phyloP scores from a whole-genome alignment of 306 rosid genomes.

The Cercis canadensis region DNA sequence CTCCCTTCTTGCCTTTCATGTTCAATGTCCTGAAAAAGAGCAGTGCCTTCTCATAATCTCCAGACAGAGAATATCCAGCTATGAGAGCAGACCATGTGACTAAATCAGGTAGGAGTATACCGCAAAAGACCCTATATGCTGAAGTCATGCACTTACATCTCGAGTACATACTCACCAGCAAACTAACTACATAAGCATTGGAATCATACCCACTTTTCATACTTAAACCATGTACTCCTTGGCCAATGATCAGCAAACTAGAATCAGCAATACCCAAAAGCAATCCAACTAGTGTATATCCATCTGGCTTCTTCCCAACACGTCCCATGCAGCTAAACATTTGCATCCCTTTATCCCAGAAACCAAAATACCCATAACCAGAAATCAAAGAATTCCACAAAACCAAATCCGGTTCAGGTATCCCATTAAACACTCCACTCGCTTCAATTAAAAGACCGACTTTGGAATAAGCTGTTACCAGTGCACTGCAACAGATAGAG shows the following conservation, averaged over 20 bases:
- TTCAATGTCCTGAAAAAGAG: slow-evolving; percentile 63
- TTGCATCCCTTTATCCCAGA: slow-evolving; percentile 63
- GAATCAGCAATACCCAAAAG: slow-evolving; percentile 61
- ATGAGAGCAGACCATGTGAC: slow-evolving; percentile 89
- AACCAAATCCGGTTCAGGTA: slow-evolving; percentile 69
- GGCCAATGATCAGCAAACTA: slow-evolving; percentile 58
- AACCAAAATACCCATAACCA: slow-evolving; percentile 63
- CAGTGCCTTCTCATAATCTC: slow-evolving; percentile 60
- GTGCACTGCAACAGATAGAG: slow-evolving; percentile 61
- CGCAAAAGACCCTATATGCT: slow-evolving; percentile 64
- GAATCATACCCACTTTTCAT: slow-evolving; percentile 61
- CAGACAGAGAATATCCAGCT: slow-evolving; percentile 71
- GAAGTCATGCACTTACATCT: slow-evolving; percentile 71
- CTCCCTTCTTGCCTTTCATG: slow-evolving; percentile 60
- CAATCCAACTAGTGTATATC: slow-evolving; percentile 75
- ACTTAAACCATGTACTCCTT: slow-evolving; percentile 71
- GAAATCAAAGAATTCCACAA: slow-evolving; percentile 85
- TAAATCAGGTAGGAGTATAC: slow-evolving; percentile 72
- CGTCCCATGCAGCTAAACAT: slow-evolving; percentile 64
- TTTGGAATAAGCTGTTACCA: slow-evolving; percentile 68
- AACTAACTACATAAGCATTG: slow-evolving; percentile 70
- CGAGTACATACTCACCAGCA: slow-evolving; percentile 82
- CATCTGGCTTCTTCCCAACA: slow-evolving; percentile 66
- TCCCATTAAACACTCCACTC: slow-evolving; percentile 60
- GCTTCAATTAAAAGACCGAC: slow-evolving; percentile 70